Evolutionary conservation across 495 filamentous ascomycete species (phyloP).

Genomic region (Parachaetomium inaequale): DNA sequence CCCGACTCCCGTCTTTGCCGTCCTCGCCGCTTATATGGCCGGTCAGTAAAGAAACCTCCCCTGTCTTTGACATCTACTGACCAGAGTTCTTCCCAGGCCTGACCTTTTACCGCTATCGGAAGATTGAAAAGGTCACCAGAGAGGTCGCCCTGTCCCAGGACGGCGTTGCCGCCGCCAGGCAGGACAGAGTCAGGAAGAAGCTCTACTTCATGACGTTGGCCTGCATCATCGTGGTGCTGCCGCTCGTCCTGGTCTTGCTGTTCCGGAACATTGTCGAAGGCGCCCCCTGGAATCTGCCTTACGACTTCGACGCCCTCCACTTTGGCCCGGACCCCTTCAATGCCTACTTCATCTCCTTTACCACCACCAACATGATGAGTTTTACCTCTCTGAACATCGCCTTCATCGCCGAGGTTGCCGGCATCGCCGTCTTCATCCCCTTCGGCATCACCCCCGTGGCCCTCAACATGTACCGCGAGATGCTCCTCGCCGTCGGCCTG

Average conservation of each 20-base stretch:
- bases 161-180: constrained; percentile 38
- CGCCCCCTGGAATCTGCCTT: constrained; percentile 52
- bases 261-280: constrained; percentile 49
- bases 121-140: constrained; percentile 60
- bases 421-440: constrained; percentile 64
- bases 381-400: constrained; percentile 55
- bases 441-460: constrained; percentile 82
- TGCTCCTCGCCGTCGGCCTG: constrained; percentile 50
- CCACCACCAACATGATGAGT: constrained; percentile 50
- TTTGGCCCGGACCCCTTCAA: constrained; percentile 33
- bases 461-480: constrained; percentile 62
- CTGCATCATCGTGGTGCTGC: constrained; percentile 64
- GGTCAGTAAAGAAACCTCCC: constrained; percentile 50
- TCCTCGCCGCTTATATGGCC: constrained; percentile 64
- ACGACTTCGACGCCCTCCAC: constrained; percentile 37
- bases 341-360: constrained; percentile 60
- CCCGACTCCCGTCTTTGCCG: constrained; percentile 62
- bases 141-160: constrained; percentile 55
- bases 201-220: constrained; percentile 70
- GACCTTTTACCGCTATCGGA: constrained; percentile 62
- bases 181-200: constrained; percentile 64
- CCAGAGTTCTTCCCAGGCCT: constrained; percentile 50
- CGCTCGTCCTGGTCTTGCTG: constrained; percentile 59
- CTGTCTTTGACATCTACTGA: constrained; percentile 17
- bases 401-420: constrained; percentile 62